Evolutionary conservation across 1,284 basidiomycete genomes (phyloP).

Genomic region (Boletus smithii): DNA sequence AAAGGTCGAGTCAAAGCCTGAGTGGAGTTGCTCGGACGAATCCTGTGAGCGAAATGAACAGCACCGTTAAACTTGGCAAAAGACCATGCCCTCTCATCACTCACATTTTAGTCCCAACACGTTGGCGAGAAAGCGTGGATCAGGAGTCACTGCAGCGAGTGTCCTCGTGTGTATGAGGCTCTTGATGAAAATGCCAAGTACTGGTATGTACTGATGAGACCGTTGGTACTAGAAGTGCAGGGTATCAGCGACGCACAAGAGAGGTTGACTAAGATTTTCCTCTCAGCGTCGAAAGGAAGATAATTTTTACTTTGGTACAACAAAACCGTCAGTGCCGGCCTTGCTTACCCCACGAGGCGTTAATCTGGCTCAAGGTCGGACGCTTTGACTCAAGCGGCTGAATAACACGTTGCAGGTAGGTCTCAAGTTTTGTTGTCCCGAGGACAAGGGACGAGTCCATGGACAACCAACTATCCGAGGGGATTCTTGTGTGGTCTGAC

Average conservation of each 20-base stretch:
- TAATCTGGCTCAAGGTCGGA: neutral
- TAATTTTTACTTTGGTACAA: neutral
- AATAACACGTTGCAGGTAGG: constrained; percentile 17
- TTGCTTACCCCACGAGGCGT: constrained; percentile 22
- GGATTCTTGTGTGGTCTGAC: neutral
- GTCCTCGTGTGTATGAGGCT: neutral
- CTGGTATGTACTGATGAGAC: neutral
- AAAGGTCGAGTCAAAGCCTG: too few species aligned
- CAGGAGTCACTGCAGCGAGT: neutral
- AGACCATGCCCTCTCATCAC: constrained; percentile 1
- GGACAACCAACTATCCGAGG: constrained; percentile 10
- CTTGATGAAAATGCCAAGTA: constrained; percentile 1
- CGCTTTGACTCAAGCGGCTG: neutral
- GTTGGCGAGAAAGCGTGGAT: constrained; percentile 10
- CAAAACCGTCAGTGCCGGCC: constrained; percentile 4
- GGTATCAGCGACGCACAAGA: neutral
- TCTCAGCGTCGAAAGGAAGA: neutral
- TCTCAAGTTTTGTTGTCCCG: constrained; percentile 2
- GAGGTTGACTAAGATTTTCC: neutral
- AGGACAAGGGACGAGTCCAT: constrained; percentile 8
- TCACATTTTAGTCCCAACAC: constrained; percentile 10
- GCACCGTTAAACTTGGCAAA: neutral
- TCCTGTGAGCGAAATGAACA: neutral
- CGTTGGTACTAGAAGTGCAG: too few species aligned
- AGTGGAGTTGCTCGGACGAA: neutral